These are phyloP conservation scores for Acmispon strigosus DNA, from an alignment of 306 rosid species.

Conservation along the genomic window DNA sequence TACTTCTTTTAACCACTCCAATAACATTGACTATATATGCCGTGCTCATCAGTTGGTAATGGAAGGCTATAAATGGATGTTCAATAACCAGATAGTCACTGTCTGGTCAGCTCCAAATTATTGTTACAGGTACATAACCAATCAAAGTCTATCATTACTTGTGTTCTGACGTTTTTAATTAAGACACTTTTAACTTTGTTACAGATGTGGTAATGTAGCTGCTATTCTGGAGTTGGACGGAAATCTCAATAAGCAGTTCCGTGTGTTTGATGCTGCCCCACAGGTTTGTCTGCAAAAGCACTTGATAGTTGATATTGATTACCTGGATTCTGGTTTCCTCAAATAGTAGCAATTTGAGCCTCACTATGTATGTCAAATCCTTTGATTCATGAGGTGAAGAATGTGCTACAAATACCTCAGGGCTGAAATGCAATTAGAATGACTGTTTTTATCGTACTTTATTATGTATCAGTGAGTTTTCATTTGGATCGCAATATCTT, in stretches of 20 bases:
- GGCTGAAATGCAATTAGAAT: not conserved
- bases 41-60: conserved; percentile 99
- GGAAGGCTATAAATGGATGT: conserved; percentile 99
- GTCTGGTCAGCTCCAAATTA: conserved; percentile 99
- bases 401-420: not conserved
- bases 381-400: conserved; percentile 1
- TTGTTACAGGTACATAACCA: conserved; percentile 71
- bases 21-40: conserved; percentile 90
- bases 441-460: not conserved
- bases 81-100: conserved; percentile 92
- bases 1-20: conserved; percentile 80
- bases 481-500: not conserved
- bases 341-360: not conserved
- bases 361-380: not conserved
- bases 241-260: conserved; percentile 80
- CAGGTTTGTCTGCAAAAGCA: conserved; percentile 58
- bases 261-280: conserved; percentile 93
- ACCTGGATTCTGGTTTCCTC: not conserved
- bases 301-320: conserved; percentile 13
- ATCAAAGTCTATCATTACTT: not conserved
- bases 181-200: conserved; percentile 18
- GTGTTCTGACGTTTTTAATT: conserved; percentile 12
- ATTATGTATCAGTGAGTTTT: not conserved
- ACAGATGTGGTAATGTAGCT: conserved; percentile 97
- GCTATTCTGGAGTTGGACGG: conserved; percentile 93